Conservation (phyloP, 352 stramenopile genomes). For the Elongisporangium prolatum region DNA sequence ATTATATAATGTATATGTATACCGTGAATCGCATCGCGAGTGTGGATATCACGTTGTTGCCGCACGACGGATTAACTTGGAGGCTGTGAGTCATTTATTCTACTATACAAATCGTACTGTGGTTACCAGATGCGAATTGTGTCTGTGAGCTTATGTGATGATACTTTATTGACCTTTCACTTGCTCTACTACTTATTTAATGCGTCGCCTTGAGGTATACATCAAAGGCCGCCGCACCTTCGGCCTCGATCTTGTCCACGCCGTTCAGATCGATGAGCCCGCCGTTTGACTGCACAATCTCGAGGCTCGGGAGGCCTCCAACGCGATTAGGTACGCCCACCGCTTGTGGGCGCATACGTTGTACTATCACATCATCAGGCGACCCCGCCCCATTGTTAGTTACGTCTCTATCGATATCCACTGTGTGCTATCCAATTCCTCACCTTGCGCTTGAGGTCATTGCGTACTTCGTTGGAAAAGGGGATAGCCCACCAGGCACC, state of each 20-base stretch:
- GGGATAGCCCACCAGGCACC: constrained; percentile 72
- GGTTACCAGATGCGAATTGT: too few species aligned
- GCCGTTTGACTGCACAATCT: constrained; percentile 58
- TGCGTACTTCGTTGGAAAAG: constrained; percentile 54
- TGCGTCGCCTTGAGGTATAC: background rate
- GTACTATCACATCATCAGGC: constrained; percentile 23
- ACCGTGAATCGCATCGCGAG: too few species aligned
- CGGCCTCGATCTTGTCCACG: constrained; percentile 51
- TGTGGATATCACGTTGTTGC: too few species aligned
- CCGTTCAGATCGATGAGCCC: constrained; percentile 66
- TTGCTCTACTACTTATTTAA: background rate
- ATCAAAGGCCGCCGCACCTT: constrained; percentile 16
- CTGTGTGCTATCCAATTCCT: background rate
- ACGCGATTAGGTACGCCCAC: constrained; percentile 60
- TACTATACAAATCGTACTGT: too few species aligned
- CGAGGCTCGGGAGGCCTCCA: constrained; percentile 67
- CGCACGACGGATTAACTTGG: too few species aligned
- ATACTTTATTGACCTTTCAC: background rate
- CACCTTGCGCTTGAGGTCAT: constrained; percentile 77
- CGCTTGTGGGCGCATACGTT: constrained; percentile 55
- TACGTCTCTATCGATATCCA: background rate
- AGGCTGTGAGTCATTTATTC: too few species aligned
- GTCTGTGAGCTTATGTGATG: too few species aligned
- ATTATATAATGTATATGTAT: too few species aligned
- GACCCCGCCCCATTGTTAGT: background rate